A percentile compares a stretch with the other conserved stretches of the same genome.
Evolutionary conservation across 129 eudicot genomes (phyloP).

Genomic region (Helichrysum umbraculigerum): DNA sequence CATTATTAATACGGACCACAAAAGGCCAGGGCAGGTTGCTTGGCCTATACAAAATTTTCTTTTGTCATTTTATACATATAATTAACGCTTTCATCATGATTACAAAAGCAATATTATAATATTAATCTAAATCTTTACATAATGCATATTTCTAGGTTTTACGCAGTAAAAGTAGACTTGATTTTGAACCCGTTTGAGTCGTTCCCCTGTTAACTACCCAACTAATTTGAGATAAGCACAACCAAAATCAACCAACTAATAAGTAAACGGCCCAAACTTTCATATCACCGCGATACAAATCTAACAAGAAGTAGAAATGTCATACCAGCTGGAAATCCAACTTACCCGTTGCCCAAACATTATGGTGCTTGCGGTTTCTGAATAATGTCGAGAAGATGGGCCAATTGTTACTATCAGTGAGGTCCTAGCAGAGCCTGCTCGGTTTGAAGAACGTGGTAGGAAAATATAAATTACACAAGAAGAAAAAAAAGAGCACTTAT

Average conservation of each 20-base stretch:
- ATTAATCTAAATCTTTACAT: not conserved
- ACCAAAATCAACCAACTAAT: not conserved
- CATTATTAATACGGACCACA: not conserved
- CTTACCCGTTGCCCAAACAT: slow-evolving; percentile 97
- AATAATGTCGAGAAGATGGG: slow-evolving; percentile 82
- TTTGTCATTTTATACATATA: not conserved
- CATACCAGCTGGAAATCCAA: slow-evolving; percentile 19
- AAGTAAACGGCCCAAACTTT: not conserved
- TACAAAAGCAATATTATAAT: not conserved
- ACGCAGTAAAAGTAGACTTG: not conserved
- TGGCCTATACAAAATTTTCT: not conserved
- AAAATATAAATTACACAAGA: slow-evolving; percentile 18
- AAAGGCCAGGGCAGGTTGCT: not conserved
- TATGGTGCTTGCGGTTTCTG: slow-evolving; percentile 91
- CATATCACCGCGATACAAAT: not conserved
- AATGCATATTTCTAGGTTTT: not conserved
- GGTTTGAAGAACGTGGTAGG: slow-evolving; percentile 27
- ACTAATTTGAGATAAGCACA: not conserved
- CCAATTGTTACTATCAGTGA: slow-evolving; percentile 89
- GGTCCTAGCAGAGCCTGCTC: slow-evolving; percentile 90
- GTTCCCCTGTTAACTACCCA: not conserved
- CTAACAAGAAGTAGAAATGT: slow-evolving; percentile 4
- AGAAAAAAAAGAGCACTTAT: not conserved
- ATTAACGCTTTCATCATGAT: not conserved
- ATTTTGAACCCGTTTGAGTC: slow-evolving; percentile 10